Base-by-base conservation (phyloP, 2,329 filamentous ascomycete species). In the Trichoderma atroviride region DNA sequence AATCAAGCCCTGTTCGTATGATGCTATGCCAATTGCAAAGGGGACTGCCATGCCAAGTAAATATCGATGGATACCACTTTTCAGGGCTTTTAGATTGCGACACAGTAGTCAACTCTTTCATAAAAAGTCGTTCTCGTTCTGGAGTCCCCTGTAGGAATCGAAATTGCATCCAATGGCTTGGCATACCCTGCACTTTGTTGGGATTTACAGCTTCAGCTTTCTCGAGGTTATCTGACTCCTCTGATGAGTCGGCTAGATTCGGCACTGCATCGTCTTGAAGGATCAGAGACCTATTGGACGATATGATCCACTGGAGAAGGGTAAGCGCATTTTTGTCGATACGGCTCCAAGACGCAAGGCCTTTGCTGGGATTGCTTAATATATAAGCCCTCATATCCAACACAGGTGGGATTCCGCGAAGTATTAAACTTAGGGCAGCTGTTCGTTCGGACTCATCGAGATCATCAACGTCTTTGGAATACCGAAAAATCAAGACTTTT, bases 1-100 rank as follows among this genome's bases (percentile, higher is more conserved):
- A 97, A 76, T 97, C 88, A 6, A 97, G 82, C 0, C 94, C 94
- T 70, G 91, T 88, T 37, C 94, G 88, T 71, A 97, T 88, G 74
- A 97, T 97, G 74, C 90, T 92, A 78, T 97, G 94, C 94, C 94
- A 97, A 74, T 97, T 97, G 3, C 78, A 73, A 3, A 97, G 72
- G 0, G 81, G 78, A 74, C 92, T 96, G 6, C 94, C 94, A 77
- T 97, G 94, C 90, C 92, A 97, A 0, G 92, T 93, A 75, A 97
- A 93, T 1, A 97, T 78, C 0, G 92, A 95, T 0, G 92, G 91
- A 73, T 88, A 83, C 4, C 70, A 79, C 72, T 57, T 83, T 35
- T 77, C 78, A 29, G 59, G 9, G 13, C 27, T 24, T n/a, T 10
- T 2, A 22, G 62, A 56, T 22, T 84, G 83, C 5, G 80, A 63